These are phyloP conservation scores for Pseudopyricularia cyperi DNA, from an alignment of 2,329 filamentous ascomycete genomes.

Conservation along the genomic window DNA sequence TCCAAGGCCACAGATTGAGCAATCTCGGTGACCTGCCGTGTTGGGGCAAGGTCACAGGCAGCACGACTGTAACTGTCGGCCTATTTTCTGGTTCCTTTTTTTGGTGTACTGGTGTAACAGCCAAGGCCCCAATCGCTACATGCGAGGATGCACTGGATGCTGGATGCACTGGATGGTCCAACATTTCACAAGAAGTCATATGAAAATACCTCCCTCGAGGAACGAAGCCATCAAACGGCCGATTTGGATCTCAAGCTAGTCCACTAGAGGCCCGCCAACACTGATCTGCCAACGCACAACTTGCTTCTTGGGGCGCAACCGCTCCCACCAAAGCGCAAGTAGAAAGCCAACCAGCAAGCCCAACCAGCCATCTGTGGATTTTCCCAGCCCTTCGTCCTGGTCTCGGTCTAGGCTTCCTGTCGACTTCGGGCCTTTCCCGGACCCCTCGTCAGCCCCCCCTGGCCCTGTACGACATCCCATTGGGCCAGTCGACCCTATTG, in stretches of 20 bases:
- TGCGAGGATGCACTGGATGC: too few species aligned
- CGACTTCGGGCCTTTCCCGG: not conserved
- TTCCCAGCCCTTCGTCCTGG: too few species aligned
- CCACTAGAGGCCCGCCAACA: too few species aligned
- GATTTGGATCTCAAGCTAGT: too few species aligned
- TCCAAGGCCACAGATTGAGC: too few species aligned
- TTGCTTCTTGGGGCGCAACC: too few species aligned
- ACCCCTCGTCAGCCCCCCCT: not conserved
- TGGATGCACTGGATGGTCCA: not conserved
- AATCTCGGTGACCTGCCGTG: not conserved
- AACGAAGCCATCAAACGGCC: too few species aligned
- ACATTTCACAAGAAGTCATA: not conserved
- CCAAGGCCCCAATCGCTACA: not conserved
- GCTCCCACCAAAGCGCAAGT: too few species aligned
- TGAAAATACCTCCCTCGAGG: not conserved
- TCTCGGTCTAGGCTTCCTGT: not conserved
- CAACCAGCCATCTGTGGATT: too few species aligned
- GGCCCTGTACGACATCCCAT: not conserved
- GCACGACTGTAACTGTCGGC: not conserved
- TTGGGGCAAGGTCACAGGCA: not conserved
- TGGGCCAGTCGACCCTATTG: not conserved
- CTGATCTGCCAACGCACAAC: too few species aligned
- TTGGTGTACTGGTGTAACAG: not conserved
- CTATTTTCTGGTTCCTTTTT: not conserved
- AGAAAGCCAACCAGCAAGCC: too few species aligned